phyloP scores from a whole-genome alignment of 2,329 filamentous ascomycete species.

The Fusarium cyanostomum region DNA sequence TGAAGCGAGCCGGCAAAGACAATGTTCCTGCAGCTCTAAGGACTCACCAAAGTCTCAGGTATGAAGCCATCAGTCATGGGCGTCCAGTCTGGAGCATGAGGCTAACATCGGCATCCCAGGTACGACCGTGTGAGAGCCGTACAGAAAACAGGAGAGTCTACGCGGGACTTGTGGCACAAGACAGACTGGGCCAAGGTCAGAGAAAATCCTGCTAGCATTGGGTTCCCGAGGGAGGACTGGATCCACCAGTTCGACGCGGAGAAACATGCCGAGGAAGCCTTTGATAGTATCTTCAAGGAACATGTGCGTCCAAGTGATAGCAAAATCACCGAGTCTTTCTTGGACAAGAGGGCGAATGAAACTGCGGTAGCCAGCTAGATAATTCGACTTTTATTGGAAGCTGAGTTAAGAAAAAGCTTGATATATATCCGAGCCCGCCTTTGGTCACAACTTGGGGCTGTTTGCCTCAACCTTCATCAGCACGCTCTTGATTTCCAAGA shows the following conservation, averaged over 20 bases:
- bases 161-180: conserved; percentile 36
- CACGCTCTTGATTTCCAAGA: conserved; percentile 34
- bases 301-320: neutral
- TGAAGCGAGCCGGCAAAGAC: conserved; percentile 9
- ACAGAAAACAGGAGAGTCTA: conserved; percentile 36
- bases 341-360: neutral
- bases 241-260: conserved; percentile 37
- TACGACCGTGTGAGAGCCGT: conserved; percentile 35
- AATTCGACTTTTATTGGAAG: no score
- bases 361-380: neutral
- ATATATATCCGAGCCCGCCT: no score
- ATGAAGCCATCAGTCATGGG: rapidly evolving
- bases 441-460: conserved; percentile 7
- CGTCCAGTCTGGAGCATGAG: rapidly evolving
- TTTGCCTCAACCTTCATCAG: conserved; percentile 31
- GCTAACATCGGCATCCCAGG: neutral
- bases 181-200: conserved; percentile 33
- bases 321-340: neutral
- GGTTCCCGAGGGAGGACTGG: conserved; percentile 33
- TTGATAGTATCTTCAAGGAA: conserved; percentile 9
- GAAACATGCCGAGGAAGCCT: conserved; percentile 29
- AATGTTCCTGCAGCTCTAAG: conserved; percentile 22
- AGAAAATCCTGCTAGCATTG: conserved; percentile 25
- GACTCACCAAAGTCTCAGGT: conserved; percentile 31
- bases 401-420: no score